Base-by-base conservation (phyloP, 306 rosid genomes). In the peach (Prunus persica) region DNA sequence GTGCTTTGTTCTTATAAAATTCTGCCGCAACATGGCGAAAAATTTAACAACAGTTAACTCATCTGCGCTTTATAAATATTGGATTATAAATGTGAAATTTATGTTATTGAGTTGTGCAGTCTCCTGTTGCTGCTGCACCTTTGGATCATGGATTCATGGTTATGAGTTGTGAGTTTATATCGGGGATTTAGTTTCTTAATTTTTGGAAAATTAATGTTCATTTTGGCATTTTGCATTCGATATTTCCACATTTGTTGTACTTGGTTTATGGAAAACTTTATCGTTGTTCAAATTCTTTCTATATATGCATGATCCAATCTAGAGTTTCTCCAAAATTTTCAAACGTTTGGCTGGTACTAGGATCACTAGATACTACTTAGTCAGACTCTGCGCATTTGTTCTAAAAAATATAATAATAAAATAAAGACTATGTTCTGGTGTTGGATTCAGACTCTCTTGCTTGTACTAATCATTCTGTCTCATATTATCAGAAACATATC, bases 131-230 rank as follows among this genome's bases (percentile, higher is more conserved):
- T 72, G 67, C 34, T 72, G 55, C 41, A 72, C 67, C 66, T 38
- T 54, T 71, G n/a, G 25, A 15, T 55, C 65, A 20, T 72, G 76
- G 38, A 25, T 41, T 72, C 22, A 56, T 56, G 75, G 20, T 54
- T 54, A 15, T 55, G 63, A 71, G 75, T 55, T 52, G 49, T 69
- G 75, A 32, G 34, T 55, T 65, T 55, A 30, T 55, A 38, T n/a
- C 5, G 8, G 32, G 43, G 30, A 54, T 56, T 32, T 54, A 55
- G 28, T 56, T 56, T 55, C 38, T 56, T 72, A 18, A 28, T 11
- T n/a, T 34, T 32, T 54, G 49, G 65, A 71, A 18, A 64, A 8
- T 18, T 64, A 19, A 65, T 34, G 2, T 65, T 11, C 5, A 16
- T 19, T 51, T 68, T 43, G 41, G 38, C 49, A 22, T 57, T 47